phyloP scores from a whole-genome alignment of 1,284 basidiomycete species.

The Rhodotorula mucilaginosa region DNA sequence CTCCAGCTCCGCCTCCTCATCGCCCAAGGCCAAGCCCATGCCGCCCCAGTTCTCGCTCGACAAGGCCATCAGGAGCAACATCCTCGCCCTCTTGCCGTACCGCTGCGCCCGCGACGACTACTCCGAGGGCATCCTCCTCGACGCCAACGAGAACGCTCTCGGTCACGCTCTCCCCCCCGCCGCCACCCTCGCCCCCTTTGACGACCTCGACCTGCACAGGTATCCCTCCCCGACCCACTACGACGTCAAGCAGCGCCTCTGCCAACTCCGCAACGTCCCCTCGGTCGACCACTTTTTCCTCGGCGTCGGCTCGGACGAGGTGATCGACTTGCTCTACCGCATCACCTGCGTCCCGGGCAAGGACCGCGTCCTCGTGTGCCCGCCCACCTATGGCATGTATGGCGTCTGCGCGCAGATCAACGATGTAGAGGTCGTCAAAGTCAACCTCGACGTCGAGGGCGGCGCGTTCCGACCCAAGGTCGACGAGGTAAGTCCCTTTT shows the following conservation, averaged over 20 bases:
- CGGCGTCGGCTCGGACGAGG: conserved; percentile 95
- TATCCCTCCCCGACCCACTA: conserved; percentile 84
- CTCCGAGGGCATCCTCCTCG: conserved; percentile 74
- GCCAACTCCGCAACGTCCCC: conserved; percentile 66
- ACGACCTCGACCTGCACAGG: conserved; percentile 63
- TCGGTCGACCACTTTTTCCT: conserved; percentile 71
- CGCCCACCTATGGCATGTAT: conserved; percentile 99
- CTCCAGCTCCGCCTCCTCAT: no score
- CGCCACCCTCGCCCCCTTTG: conserved; percentile 30
- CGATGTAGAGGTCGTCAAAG: conserved; percentile 79
- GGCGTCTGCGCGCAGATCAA: conserved; percentile 91
- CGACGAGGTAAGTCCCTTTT: conserved; percentile 58
- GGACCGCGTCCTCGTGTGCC: conserved; percentile 59
- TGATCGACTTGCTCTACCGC: conserved; percentile 91
- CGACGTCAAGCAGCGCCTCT: conserved; percentile 73
- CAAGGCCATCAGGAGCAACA: conserved; percentile 75
- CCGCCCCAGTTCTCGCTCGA: conserved; percentile 48
- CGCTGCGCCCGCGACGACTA: conserved; percentile 97
- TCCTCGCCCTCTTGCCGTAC: conserved; percentile 87
- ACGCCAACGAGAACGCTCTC: conserved; percentile 95
- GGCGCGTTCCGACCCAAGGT: conserved; percentile 76
- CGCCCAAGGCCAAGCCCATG: conserved; percentile 28
- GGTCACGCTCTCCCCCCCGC: conserved; percentile 71
- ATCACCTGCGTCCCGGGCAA: conserved; percentile 77
- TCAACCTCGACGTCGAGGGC: conserved; percentile 69